These are phyloP conservation scores for Phaffia rhodozyma DNA, from an alignment of 1,284 basidiomycete species.

Conservation along the genomic window DNA sequence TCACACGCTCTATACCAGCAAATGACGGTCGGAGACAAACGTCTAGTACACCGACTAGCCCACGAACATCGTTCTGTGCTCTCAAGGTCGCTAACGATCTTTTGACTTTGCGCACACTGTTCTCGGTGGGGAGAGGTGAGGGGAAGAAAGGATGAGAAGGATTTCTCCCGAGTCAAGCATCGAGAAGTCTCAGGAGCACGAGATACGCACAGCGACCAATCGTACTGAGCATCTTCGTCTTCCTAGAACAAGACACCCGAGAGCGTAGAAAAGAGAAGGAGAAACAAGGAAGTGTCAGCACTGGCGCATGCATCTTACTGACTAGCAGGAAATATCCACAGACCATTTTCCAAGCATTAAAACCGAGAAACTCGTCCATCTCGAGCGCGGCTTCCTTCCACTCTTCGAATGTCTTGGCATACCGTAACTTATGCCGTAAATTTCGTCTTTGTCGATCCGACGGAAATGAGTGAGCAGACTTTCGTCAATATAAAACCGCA, in stretches of 20 bases:
- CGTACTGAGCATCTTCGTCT: slow-evolving; percentile 78
- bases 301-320: not conserved
- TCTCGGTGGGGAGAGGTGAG: too few species aligned
- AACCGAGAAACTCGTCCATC: slow-evolving; percentile 68
- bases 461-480: not conserved
- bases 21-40: slow-evolving; percentile 89
- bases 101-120: slow-evolving; percentile 24
- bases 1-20: slow-evolving; percentile 80
- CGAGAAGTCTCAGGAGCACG: too few species aligned
- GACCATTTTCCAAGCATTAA: slow-evolving; percentile 70
- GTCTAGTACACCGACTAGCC: slow-evolving; percentile 78
- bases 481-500: not conserved
- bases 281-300: not conserved
- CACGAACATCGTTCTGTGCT: slow-evolving; percentile 55
- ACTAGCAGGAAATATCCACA: not conserved
- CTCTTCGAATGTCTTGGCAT: slow-evolving; percentile 55
- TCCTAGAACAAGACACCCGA: slow-evolving; percentile 16
- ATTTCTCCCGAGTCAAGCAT: too few species aligned
- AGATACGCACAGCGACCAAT: slow-evolving; percentile 50
- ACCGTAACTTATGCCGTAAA: slow-evolving; percentile 60
- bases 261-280: not conserved
- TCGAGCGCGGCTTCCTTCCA: slow-evolving; percentile 74
- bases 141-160: too few species aligned
- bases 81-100: slow-evolving; percentile 28
- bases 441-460: slow-evolving; percentile 52